Evolutionary conservation across 2,329 filamentous ascomycete species (phyloP).

Genomic region (Tolypocladium endophyticum): DNA sequence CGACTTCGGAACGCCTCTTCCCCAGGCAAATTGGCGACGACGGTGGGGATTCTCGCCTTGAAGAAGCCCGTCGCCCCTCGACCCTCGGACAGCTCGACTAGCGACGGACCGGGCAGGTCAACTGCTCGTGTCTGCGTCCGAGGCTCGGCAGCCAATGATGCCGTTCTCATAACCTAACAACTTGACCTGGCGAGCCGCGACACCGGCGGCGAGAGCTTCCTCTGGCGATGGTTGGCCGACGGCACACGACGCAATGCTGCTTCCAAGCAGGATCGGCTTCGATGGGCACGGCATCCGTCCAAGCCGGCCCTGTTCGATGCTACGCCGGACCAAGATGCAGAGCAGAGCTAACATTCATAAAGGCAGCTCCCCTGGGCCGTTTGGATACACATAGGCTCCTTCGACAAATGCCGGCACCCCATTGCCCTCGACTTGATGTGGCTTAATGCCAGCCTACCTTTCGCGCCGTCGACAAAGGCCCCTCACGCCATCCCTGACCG

Average conservation of each 20-base stretch:
- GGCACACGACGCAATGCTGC: neutral
- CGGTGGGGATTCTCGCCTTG: neutral
- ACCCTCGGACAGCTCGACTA: neutral
- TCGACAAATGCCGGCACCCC: neutral
- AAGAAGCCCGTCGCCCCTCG: neutral
- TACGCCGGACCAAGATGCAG: neutral
- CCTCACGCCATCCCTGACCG: neutral
- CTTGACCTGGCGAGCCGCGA: neutral
- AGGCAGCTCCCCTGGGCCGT: neutral
- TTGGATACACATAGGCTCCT: neutral
- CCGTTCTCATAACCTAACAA: neutral
- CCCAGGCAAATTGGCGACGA: neutral
- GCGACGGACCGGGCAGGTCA: slow-evolving; percentile 4
- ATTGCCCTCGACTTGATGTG: neutral
- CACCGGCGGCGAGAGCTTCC: neutral
- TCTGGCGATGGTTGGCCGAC: neutral
- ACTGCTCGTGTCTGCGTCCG: neutral
- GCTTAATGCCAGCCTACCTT: neutral
- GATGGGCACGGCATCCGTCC: neutral
- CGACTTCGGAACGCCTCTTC: neutral
- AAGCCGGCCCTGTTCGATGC: neutral
- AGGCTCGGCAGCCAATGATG: neutral
- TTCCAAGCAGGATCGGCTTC: neutral
- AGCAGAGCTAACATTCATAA: neutral
- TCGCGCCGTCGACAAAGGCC: neutral